Percentiles rank a stretch among this genome's conserved stretches.
These are phyloP conservation scores for Punica granatum DNA, from an alignment of 345 rosid species.

Conservation along the genomic window DNA sequence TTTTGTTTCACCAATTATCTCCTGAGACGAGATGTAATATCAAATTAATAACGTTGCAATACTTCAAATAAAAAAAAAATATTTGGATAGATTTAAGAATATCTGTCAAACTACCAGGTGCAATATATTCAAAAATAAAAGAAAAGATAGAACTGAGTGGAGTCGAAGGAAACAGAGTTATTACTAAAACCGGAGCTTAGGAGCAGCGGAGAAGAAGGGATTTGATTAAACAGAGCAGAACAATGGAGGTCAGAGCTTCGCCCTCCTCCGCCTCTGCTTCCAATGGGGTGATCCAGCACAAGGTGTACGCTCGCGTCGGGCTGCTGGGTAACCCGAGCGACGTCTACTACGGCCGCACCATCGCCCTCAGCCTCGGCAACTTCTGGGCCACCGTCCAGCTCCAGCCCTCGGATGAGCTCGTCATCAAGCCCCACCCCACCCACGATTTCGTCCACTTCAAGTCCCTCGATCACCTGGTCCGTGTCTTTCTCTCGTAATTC, in stretches of 20 bases:
- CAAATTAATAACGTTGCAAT: too few species aligned
- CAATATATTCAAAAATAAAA: too few species aligned
- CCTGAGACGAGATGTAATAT: too few species aligned
- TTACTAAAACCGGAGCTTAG: too few species aligned
- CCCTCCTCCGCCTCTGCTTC: not conserved
- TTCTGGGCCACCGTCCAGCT: conserved; percentile 71
- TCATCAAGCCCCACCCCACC: conserved; percentile 64
- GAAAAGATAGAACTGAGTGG: too few species aligned
- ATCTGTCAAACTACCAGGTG: too few species aligned
- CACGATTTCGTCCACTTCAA: conserved; percentile 74
- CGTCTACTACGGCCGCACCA: conserved; percentile 62
- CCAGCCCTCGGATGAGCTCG: conserved; percentile 53
- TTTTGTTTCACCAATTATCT: too few species aligned
- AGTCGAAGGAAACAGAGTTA: too few species aligned
- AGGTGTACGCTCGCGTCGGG: conserved; percentile 57
- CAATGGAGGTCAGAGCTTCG: not conserved
- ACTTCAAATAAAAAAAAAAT: too few species aligned
- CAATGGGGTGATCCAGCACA: conserved; percentile 36
- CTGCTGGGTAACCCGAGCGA: conserved; percentile 74
- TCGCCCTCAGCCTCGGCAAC: conserved; percentile 53
- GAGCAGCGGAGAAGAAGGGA: too few species aligned
- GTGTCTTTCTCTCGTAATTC: not conserved
- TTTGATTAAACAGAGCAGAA: too few species aligned
- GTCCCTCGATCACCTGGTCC: conserved; percentile 59
- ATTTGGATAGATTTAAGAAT: too few species aligned